Evolutionary conservation across 331 rosid species (phyloP), one percentile per base, ranked within the genome.

Genomic region (Saraca asoca): DNA sequence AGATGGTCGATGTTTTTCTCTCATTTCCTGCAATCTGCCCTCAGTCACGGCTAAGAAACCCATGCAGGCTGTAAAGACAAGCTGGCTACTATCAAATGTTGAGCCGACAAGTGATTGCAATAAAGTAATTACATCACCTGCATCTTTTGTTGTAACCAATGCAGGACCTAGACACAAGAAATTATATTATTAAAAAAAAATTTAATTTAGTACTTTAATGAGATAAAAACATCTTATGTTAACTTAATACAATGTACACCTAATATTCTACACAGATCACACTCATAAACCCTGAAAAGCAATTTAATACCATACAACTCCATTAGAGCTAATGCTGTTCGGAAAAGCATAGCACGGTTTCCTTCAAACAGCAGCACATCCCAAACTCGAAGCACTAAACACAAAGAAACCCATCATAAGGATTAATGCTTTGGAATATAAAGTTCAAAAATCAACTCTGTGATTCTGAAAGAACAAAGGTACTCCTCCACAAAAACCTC

Each of bases 21-120:
- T 85, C 70, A 92, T 78, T 72, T 84, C 94, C 65, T 79, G 75
- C 83, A 92, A 72, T 62, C 78, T 85, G 56, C 81, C 80, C 82
- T 92, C 98, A 7, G 87, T 92, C 77, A 92, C 85, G 66, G 81
- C 80, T 68, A 87, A 80, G 79, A 68, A 92, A 66, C 98, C 98
- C 96, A 92, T 85, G 79, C 94, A 92, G 72, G 98, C 98, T 61
- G 89, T 92, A 74, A 87, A 72, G 70, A 89, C 94, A 51, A 92
- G 96, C 75, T 87, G 94, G 79, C 98, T 92, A 79, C 95, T 89
- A 75, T 92, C 98, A 70, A 92, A 92, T 72, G 98, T 92, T 34
- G 96, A 89, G 64, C 95, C 96, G 57, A 60, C 60, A 64, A 89
- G 95, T 64, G 95, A 87, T 78, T 92, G 96, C 69, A 89, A 75